A percentile compares a stretch with the other conserved stretches of the same genome.
Evolutionary conservation across 305 asterid species (phyloP).

Genomic region (Petunia hybrid): DNA sequence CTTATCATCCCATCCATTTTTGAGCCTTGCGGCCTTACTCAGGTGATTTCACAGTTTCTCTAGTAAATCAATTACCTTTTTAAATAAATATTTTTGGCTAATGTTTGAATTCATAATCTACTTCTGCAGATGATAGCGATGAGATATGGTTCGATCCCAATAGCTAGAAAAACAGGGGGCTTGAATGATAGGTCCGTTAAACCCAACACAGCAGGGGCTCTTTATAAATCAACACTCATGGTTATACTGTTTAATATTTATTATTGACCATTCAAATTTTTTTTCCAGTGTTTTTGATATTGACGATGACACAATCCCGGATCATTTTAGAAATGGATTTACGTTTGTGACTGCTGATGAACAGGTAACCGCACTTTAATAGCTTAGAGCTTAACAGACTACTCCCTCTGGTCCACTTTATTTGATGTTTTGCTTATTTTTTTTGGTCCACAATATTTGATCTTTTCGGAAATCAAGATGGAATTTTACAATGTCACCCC

Average conservation of each 20-base stretch:
- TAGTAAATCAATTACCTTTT: conserved; percentile 23
- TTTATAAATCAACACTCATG: conserved; percentile 2
- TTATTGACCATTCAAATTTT: conserved; percentile 34
- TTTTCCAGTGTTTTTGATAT: conserved; percentile 87
- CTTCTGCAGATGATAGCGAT: conserved; percentile 91
- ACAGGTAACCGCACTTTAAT: conserved; percentile 53
- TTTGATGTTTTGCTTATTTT: conserved; percentile 3
- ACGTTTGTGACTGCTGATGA: conserved; percentile 84
- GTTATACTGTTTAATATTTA: conserved; percentile 28
- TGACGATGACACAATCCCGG: conserved; percentile 79
- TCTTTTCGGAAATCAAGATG: no score
- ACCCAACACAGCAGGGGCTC: conserved; percentile 23
- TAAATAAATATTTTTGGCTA: not conserved
- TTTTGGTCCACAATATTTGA: not conserved
- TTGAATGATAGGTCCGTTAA: conserved; percentile 82
- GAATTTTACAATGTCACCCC: no score
- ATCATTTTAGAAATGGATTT: conserved; percentile 87
- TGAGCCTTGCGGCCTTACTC: conserved; percentile 99
- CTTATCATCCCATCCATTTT: conserved; percentile 92
- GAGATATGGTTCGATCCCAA: conserved; percentile 95
- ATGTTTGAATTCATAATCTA: conserved; percentile 25
- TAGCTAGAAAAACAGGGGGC: conserved; percentile 96
- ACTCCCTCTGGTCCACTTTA: conserved; percentile 29
- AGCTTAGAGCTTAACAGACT: not conserved
- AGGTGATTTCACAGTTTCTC: conserved; percentile 55